Evolutionary conservation across 2,329 filamentous ascomycete species (phyloP), one percentile per base, ranked within the genome.

Genomic region (Cladophialophora immunda): DNA sequence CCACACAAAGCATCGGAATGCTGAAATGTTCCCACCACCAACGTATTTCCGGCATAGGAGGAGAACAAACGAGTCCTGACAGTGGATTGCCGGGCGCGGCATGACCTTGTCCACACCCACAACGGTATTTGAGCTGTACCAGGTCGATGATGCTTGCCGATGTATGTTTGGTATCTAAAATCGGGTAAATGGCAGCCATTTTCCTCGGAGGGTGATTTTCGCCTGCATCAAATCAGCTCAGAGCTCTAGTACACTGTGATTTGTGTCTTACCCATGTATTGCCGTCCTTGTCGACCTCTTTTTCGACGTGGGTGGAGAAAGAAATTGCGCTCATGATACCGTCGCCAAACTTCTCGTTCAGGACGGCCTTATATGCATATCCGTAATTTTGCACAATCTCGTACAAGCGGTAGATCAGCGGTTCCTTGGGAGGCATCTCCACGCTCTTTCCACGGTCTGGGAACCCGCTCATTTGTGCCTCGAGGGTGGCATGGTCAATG

Each of bases 311-410:
- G 0, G 93, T 97, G 60, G 89, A 91, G 79, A 97, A 97, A 17
- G 89, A 89, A 76, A 97, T 97, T 0, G 94, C 94, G 76, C 93
- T 97, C 94, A 98, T 97, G 76, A 98, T 98, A 0, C 94, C 94
- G 76, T 94, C 91, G 0, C 91, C 91, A 76, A 93, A 93, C 84
- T 97, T 97, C 86, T 98, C 94, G 73, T 98, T 97, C 79, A 97
- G 78, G 4, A 98, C 87, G 0, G 93, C 94, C 85, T 97, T 97
- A 81, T 96, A 97, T 0, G 94, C 92, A 78, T 97, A 96, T 0
- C 94, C 94, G 76, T 97, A 97, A 79, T 97, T 98, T 82, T 97
- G 94, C 69, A 98, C 90, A 76, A 97, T 91, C 84, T 98, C 94
- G 78, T 93, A 97, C 67, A 97, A 79, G 2, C 94, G 85, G 79